Evolutionary conservation across 2,329 filamentous ascomycete species (phyloP).

Genomic region (Penicillium sp.): DNA sequence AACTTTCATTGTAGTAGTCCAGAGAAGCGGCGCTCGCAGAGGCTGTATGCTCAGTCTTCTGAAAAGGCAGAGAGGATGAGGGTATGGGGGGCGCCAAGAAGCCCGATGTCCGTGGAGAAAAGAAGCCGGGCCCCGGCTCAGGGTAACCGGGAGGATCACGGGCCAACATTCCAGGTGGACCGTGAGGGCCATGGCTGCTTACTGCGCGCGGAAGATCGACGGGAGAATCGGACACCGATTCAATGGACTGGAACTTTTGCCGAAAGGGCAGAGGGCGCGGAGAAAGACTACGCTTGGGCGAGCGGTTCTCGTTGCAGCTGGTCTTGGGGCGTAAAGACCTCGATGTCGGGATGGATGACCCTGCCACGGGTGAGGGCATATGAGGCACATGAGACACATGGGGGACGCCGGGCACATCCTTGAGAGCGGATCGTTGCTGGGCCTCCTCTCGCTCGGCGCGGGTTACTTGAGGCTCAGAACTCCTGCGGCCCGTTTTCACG

Average conservation of each 20-base stretch:
- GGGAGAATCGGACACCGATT: constrained; percentile 13
- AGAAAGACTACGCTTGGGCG: constrained; percentile 29
- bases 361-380: constrained; percentile 14
- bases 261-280: constrained; percentile 36
- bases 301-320: constrained; percentile 20
- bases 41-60: constrained; percentile 29
- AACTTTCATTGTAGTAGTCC: constrained; percentile 19
- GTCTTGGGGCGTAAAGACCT: constrained; percentile 22
- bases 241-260: constrained; percentile 30
- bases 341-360: constrained; percentile 22
- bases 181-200: constrained; percentile 24
- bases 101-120: constrained; percentile 42
- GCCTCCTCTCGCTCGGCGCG: constrained; percentile 16
- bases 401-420: constrained; percentile 18
- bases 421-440: constrained; percentile 14
- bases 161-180: constrained; percentile 34
- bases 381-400: constrained; percentile 14
- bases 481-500: constrained; percentile 21
- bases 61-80: constrained; percentile 30
- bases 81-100: constrained; percentile 37
- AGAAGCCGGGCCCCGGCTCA: constrained; percentile 30
- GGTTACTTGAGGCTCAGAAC: constrained; percentile 27
- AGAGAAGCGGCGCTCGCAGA: constrained; percentile 11
- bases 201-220: constrained; percentile 18
- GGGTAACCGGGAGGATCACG: constrained; percentile 28